Conservation (phyloP, 192 early-diverging fungal species). For the Spizellomyces sp. region DNA sequence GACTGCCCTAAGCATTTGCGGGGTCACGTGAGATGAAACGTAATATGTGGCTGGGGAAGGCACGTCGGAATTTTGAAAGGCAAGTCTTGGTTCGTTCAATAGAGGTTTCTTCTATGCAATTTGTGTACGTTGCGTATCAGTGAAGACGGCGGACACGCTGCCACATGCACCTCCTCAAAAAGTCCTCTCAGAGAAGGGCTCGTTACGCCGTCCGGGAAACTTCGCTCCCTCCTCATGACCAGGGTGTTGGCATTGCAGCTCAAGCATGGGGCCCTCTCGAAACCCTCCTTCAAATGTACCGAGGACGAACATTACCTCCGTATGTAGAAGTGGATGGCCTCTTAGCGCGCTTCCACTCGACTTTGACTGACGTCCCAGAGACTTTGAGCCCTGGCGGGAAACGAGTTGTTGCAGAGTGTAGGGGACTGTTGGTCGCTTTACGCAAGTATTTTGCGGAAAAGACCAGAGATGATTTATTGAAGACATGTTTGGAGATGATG, state of each 20-base stretch:
- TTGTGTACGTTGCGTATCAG: too few species aligned
- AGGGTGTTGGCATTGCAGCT: not conserved
- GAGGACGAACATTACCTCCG: not conserved
- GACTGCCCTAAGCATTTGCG: too few species aligned
- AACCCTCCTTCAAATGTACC: not conserved
- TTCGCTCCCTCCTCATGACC: not conserved
- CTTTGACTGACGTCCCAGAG: not conserved
- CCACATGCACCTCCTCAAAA: too few species aligned
- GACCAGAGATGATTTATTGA: not conserved
- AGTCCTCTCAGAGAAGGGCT: too few species aligned
- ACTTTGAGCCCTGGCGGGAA: not conserved
- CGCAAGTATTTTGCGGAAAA: not conserved
- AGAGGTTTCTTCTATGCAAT: too few species aligned
- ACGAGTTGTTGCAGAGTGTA: not conserved
- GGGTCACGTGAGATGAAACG: too few species aligned
- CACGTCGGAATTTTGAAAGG: too few species aligned
- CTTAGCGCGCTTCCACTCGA: not conserved
- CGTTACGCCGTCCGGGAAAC: not conserved
- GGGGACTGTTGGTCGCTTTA: not conserved
- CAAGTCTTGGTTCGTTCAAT: too few species aligned
- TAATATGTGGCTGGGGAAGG: too few species aligned
- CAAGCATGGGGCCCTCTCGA: conserved; percentile 1
- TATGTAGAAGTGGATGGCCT: conserved; percentile 2
- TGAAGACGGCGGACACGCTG: too few species aligned
- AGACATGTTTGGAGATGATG: not conserved